Base-by-base conservation (phyloP, 2,329 filamentous ascomycete species). In the Paramyrothecium sp. region DNA sequence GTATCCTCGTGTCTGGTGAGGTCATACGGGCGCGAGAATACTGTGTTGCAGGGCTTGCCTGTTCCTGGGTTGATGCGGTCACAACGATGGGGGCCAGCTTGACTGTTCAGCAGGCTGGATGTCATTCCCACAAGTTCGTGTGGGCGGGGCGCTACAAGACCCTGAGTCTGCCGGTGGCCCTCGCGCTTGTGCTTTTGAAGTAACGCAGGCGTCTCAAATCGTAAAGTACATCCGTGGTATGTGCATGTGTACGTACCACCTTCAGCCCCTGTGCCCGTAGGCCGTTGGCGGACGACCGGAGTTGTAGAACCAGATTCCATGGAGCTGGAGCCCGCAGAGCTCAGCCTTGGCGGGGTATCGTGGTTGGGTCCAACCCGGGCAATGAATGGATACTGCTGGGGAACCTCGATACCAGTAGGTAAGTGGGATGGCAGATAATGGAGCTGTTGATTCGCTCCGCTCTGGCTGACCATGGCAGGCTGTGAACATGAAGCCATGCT, bases 161-260 rank as follows among this genome's bases (percentile, higher is more conserved):
- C 82, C 66, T 81, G 87, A n/a, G 84, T 86, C 65, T 91, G 89
- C 52, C 94, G 86, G 71, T 99, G 95, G 5, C 89, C 91, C 70
- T 99, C 95, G 22, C 93, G 87, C 79, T 97, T 97, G 78, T 99
- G 95, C 76, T 95, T 95, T 72, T 98, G 93, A 3, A 99, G 81
- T 64, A 93, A 87, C 10, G 87, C 82, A 4, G 92, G 92, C 1
- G 92, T 92, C 64, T 96, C 91, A 69, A 99, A 99, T 54, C 95
- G 89, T 63, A 89, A 80, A 0, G 88, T 88, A 70, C 95, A 98
- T 12, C 92, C 92, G 67, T 96, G 92, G 67, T 97, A 97, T 1
- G 93, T 97, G 74, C 95, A 99, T 1, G 93, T 96, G 75, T 97
- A 99, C 0, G 93, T 97, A 13, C 94, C 94, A 20, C 88, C 84